Base-by-base conservation (phyloP, 306 rosid species). In the Nissolia schottii region DNA sequence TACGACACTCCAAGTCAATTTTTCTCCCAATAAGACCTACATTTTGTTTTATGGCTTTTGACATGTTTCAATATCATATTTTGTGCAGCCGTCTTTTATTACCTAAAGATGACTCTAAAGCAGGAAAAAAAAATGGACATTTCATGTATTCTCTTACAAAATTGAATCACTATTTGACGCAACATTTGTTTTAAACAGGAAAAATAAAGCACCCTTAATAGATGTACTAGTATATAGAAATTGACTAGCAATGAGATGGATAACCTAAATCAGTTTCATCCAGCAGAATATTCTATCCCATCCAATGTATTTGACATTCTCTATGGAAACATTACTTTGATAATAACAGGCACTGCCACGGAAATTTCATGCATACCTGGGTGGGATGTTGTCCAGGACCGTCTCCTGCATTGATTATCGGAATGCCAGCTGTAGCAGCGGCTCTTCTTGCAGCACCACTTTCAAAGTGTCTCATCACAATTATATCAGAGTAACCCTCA, bases 381-480 rank as follows among this genome's bases (percentile, higher is more conserved):
- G 96, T 85, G 18, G 97, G 98, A 77, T 90, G 96, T 37, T 93
- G 97, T 40, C 98, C 98, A 76, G 97, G 97, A 83, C 97, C 98
- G 72, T 93, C 98, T 66, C 97, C 98, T 2, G 98, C 98, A 78
- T 93, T 93, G 35, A 93, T 89, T 29, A 93, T 29, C n/a, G 98
- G 97, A 84, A 93, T 84, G 68, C 73, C 67, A 41, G 96, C 91
- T 14, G 86, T 84, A 49, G 82, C 82, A 15, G 98, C 97, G 16
- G 98, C 98, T 84, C 86, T 88, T 89, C 74, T 88, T 35, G 96
- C 92, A 60, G 98, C 98, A 46, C 98, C 98, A 73, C 97, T 88
- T 79, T 90, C 98, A 81, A 90, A 93, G 81, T 90, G 97, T 24
- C 98, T 81, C 90, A 93, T 87, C 67, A 88, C 98, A 78, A 90